phyloP scores from a whole-genome alignment of 805 yeast genomes.

The Geotrichum ghanense region DNA sequence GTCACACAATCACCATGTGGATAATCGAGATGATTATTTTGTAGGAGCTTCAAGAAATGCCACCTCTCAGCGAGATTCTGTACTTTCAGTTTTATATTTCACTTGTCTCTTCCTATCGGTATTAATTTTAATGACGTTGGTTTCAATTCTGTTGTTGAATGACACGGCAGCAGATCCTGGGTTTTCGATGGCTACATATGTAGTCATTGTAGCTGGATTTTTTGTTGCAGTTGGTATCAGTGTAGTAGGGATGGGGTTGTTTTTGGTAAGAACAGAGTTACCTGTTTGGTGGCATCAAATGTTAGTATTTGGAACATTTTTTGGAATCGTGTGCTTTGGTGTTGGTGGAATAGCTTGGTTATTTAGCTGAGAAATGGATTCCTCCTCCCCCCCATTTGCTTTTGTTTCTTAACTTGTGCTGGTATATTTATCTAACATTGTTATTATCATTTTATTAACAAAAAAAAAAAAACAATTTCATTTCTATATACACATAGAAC shows the following conservation, averaged over 20 bases:
- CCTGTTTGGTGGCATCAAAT: conserved; percentile 34
- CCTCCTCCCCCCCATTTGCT: too few species aligned
- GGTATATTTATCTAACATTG: too few species aligned
- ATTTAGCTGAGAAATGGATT: too few species aligned
- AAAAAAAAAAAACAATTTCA: too few species aligned
- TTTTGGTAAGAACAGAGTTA: conserved; percentile 28
- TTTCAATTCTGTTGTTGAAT: conserved; percentile 26
- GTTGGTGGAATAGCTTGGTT: conserved; percentile 33
- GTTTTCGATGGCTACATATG: conserved; percentile 18
- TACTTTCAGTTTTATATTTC: conserved; percentile 35
- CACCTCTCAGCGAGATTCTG: conserved; percentile 29
- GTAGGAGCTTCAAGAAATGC: not conserved
- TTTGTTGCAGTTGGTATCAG: conserved; percentile 32
- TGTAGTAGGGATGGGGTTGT: conserved; percentile 34
- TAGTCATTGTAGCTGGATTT: conserved; percentile 31
- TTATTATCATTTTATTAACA: too few species aligned
- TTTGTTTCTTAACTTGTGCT: too few species aligned
- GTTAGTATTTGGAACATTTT: conserved; percentile 32
- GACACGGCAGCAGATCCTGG: conserved; percentile 31
- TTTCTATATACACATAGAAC: too few species aligned
- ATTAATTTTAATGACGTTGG: conserved; percentile 26
- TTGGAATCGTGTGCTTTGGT: conserved; percentile 31
- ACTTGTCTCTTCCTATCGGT: conserved; percentile 31
- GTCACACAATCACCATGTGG: conserved; percentile 2
- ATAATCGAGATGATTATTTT: conserved; percentile 5